Evolutionary conservation across 805 yeast genomes (phyloP).

Genomic region (Brettanomyces naardenensis): DNA sequence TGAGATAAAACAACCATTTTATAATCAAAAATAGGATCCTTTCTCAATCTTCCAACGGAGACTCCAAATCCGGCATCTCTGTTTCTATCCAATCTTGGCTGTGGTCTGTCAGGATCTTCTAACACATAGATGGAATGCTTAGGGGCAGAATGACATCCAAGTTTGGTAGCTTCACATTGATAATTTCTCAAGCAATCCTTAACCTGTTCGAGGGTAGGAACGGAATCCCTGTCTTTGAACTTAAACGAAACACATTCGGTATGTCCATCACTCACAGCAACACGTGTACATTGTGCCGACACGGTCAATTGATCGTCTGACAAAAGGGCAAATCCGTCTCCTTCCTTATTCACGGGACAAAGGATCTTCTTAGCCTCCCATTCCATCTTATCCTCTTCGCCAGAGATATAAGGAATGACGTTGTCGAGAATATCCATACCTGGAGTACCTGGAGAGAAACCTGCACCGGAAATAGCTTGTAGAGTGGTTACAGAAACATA

Average conservation of each 20-base stretch:
- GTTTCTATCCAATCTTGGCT: slow-evolving; percentile 94
- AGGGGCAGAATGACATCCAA: slow-evolving; percentile 90
- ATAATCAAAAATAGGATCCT: slow-evolving; percentile 86
- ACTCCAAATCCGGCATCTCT: slow-evolving; percentile 93
- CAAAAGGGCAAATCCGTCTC: slow-evolving; percentile 48
- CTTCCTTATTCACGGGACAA: slow-evolving; percentile 50
- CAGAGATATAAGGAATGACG: slow-evolving; percentile 88
- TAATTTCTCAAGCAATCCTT: slow-evolving; percentile 64
- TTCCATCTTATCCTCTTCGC: slow-evolving; percentile 97
- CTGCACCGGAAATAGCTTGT: slow-evolving; percentile 98
- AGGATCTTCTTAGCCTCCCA: slow-evolving; percentile 96
- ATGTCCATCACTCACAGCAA: slow-evolving; percentile 96
- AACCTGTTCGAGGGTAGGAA: slow-evolving; percentile 79
- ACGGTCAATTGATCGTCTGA: slow-evolving; percentile 70
- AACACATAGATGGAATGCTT: slow-evolving; percentile 84
- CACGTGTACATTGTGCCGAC: slow-evolving; percentile 94
- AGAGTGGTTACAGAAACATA: slow-evolving; percentile 82
- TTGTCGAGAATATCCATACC: slow-evolving; percentile 94
- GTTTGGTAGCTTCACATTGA: slow-evolving; percentile 70
- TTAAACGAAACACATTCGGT: slow-evolving; percentile 88
- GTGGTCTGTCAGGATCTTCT: slow-evolving; percentile 91
- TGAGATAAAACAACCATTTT: slow-evolving; percentile 98
- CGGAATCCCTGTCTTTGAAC: slow-evolving; percentile 64
- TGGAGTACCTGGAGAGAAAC: slow-evolving; percentile 95
- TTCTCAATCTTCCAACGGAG: slow-evolving; percentile 89